phyloP scores from a whole-genome alignment of 495 filamentous ascomycete genomes.

The Talaromyces trachyspermus region DNA sequence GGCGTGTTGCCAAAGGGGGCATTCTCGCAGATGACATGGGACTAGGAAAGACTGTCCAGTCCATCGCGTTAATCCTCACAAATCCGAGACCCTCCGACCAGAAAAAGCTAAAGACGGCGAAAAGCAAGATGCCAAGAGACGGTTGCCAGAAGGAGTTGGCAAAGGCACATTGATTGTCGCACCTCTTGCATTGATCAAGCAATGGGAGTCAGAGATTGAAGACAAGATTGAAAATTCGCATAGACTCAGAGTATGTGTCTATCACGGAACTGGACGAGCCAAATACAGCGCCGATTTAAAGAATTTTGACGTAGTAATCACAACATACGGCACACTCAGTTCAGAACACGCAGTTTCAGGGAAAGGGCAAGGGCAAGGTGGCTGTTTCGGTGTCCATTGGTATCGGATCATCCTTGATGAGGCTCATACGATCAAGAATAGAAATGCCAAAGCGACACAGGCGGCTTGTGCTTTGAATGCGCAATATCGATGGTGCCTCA shows the following conservation, averaged over 20 bases:
- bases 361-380: constrained; percentile 59
- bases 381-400: constrained; percentile 89
- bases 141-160: constrained; percentile 54
- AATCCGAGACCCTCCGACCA: constrained; percentile 59
- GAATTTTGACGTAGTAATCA: constrained; percentile 92
- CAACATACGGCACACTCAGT: constrained; percentile 89
- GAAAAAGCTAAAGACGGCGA: constrained; percentile 18
- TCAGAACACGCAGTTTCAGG: constrained; percentile 73
- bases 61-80: constrained; percentile 74
- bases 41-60: constrained; percentile 88
- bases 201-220: constrained; percentile 91
- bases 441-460: constrained; percentile 88
- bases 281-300: constrained; percentile 68
- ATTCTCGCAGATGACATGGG: constrained; percentile 94
- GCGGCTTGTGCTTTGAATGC: constrained; percentile 73
- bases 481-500: constrained; percentile 91
- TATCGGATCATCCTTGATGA: constrained; percentile 93
- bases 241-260: constrained; percentile 69
- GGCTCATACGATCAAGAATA: constrained; percentile 96
- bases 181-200: constrained; percentile 90
- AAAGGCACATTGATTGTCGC: constrained; percentile 86
- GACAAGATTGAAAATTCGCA: constrained; percentile 64
- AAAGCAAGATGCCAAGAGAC: constrained; percentile 40
- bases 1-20: constrained; percentile 74
- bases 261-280: constrained; percentile 79